Percentiles rank a stretch among this genome's conserved stretches.
phyloP scores from a whole-genome alignment of 2,329 filamentous ascomycete genomes.

The Penicillium sp. region DNA sequence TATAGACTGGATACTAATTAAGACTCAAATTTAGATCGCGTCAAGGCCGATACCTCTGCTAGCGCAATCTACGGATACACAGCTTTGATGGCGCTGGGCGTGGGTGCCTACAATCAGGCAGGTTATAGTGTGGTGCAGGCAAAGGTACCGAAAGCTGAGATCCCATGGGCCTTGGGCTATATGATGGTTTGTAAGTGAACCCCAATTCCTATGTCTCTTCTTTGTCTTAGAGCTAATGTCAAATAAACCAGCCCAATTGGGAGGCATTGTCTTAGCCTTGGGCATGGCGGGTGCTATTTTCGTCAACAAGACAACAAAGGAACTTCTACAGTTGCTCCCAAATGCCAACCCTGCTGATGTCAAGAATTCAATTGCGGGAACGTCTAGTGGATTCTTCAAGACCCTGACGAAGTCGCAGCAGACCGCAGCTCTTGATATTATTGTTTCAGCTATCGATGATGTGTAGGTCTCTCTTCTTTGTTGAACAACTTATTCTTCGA shows the following conservation, averaged over 20 bases:
- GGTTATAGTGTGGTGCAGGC: background rate
- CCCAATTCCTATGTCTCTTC: background rate
- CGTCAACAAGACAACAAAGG: background rate
- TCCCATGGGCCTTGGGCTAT: background rate
- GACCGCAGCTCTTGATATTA: background rate
- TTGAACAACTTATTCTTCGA: background rate
- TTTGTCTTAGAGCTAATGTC: background rate
- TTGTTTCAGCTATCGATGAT: background rate
- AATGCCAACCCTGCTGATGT: background rate
- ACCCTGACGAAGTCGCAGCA: background rate
- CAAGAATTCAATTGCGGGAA: background rate
- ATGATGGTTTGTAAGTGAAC: background rate
- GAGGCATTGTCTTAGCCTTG: background rate
- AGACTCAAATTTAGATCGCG: background rate
- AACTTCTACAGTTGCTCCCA: background rate
- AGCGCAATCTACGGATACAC: background rate
- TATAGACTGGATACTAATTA: background rate
- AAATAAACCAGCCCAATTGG: background rate
- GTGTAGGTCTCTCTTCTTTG: background rate
- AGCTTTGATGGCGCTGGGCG: background rate
- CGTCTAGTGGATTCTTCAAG: background rate
- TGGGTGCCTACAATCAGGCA: background rate
- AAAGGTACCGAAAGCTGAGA: background rate
- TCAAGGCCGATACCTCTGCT: background rate
- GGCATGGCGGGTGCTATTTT: background rate